A percentile compares a stretch with the other conserved stretches of the same genome.
phyloP scores from a whole-genome alignment of 495 filamentous ascomycete species.

The Penicillium coprophilum region DNA sequence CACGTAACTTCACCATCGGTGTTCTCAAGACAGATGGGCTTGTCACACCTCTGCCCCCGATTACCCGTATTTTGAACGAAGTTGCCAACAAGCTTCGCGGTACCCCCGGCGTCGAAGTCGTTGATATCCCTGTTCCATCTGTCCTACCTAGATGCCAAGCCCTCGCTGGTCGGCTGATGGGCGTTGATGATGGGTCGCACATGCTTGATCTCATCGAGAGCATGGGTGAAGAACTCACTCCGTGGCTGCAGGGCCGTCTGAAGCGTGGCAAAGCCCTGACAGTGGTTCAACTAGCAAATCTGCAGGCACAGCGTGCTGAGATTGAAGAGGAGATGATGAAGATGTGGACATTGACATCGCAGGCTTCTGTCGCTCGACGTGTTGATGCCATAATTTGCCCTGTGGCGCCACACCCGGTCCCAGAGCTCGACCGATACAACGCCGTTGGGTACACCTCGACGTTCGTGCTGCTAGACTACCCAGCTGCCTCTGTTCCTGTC shows the following conservation, averaged over 20 bases:
- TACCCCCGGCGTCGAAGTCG: constrained; percentile 49
- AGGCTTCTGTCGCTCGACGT: constrained; percentile 21
- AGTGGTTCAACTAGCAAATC: constrained; percentile 44
- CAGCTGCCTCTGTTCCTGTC: constrained; percentile 58
- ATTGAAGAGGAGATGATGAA: constrained; percentile 55
- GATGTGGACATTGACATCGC: constrained; percentile 47
- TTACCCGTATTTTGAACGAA: constrained; percentile 53
- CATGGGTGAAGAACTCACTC: constrained; percentile 55
- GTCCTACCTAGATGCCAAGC: constrained; percentile 52
- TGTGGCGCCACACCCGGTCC: constrained; percentile 61
- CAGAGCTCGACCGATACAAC: constrained; percentile 63
- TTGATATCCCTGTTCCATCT: constrained; percentile 51
- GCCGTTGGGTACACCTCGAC: constrained; percentile 59
- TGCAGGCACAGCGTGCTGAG: constrained; percentile 50
- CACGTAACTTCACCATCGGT: constrained; percentile 49
- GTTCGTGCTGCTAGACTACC: constrained; percentile 62
- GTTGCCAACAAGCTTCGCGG: constrained; percentile 43
- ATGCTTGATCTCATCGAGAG: constrained; percentile 56
- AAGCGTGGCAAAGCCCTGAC: constrained; percentile 42
- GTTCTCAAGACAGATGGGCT: constrained; percentile 58
- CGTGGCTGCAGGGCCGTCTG: constrained; percentile 55
- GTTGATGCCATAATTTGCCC: constrained; percentile 59
- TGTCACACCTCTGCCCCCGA: constrained; percentile 58
- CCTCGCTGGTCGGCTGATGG: constrained; percentile 58
- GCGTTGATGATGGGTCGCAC: constrained; percentile 50